Percentiles rank a stretch among this genome's conserved stretches.
phyloP scores from a whole-genome alignment of 179 eudicot species.

The Corrigiola litoralis region DNA sequence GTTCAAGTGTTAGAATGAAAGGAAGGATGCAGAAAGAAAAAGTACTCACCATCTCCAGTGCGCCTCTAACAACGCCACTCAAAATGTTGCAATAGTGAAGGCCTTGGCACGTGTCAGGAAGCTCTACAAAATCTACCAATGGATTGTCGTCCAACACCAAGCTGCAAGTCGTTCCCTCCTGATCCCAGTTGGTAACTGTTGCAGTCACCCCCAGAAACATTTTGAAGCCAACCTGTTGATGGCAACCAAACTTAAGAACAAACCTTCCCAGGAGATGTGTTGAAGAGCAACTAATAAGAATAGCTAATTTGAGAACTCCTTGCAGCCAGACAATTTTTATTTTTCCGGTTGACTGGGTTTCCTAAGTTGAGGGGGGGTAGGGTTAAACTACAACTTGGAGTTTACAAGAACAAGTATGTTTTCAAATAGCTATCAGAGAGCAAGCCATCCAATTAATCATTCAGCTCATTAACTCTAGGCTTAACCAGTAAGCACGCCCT shows the following conservation, averaged over 20 bases:
- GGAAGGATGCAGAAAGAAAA: neutral
- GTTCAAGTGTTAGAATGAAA: neutral
- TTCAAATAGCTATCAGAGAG: too few relatives aligned
- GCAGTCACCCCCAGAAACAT: slow-evolving; percentile 95
- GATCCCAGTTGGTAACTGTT: slow-evolving; percentile 82
- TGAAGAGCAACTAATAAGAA: neutral
- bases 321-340: too few relatives aligned
- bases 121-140: slow-evolving; percentile 94
- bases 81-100: slow-evolving; percentile 88
- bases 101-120: slow-evolving; percentile 92
- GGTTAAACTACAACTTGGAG: too few relatives aligned
- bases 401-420: too few relatives aligned
- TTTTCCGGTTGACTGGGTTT: too few relatives aligned
- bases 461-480: too few relatives aligned
- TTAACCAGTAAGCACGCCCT: too few relatives aligned
- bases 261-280: too few relatives aligned
- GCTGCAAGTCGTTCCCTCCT: slow-evolving; percentile 92
- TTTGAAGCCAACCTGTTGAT: slow-evolving; percentile 76
- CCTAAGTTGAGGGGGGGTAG: too few relatives aligned
- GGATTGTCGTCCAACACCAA: slow-evolving; percentile 92
- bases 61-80: slow-evolving; percentile 91
- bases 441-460: too few relatives aligned
- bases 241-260: neutral
- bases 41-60: slow-evolving; percentile 91
- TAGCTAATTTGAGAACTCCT: too few relatives aligned